phyloP scores from a whole-genome alignment of 768 basidiomycete species.

The Rhizopogon vulgaris region DNA sequence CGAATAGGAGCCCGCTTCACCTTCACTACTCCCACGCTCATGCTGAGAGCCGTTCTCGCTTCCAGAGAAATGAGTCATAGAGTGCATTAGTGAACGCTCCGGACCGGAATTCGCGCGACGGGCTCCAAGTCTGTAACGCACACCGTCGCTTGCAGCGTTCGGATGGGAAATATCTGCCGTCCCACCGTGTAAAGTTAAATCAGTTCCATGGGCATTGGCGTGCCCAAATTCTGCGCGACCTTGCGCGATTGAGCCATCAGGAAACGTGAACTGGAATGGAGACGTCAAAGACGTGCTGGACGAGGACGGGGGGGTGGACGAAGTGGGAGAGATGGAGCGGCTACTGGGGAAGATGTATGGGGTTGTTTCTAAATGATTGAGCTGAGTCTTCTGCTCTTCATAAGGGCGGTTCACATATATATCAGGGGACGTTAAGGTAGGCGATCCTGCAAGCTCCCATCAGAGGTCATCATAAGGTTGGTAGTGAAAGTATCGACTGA shows the following conservation, averaged over 20 bases:
- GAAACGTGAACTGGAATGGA: conserved; percentile 61
- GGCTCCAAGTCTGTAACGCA: conserved; percentile 53
- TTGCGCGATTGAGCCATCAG: conserved; percentile 42
- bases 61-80: conserved; percentile 41
- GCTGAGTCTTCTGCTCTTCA: conserved; percentile 53
- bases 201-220: conserved; percentile 41
- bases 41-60: conserved; percentile 47
- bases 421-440: conserved; percentile 40
- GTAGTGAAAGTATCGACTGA: conserved; percentile 19
- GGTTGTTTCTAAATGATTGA: conserved; percentile 45
- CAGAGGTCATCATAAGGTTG: conserved; percentile 24
- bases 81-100: conserved; percentile 43
- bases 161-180: conserved; percentile 64
- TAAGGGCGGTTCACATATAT: conserved; percentile 43
- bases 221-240: conserved; percentile 61
- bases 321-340: conserved; percentile 66
- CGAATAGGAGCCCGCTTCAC: conserved; percentile 40
- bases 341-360: conserved; percentile 60
- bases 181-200: conserved; percentile 68
- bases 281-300: conserved; percentile 58
- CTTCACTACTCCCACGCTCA: conserved; percentile 52
- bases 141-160: conserved; percentile 44
- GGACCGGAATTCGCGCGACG: conserved; percentile 43
- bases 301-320: conserved; percentile 55
- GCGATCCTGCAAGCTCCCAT: conserved; percentile 47